Percentiles rank a stretch among this genome's conserved stretches.
Conservation (phyloP, 352 stramenopile genomes). For the Pythium aquatile region DNA sequence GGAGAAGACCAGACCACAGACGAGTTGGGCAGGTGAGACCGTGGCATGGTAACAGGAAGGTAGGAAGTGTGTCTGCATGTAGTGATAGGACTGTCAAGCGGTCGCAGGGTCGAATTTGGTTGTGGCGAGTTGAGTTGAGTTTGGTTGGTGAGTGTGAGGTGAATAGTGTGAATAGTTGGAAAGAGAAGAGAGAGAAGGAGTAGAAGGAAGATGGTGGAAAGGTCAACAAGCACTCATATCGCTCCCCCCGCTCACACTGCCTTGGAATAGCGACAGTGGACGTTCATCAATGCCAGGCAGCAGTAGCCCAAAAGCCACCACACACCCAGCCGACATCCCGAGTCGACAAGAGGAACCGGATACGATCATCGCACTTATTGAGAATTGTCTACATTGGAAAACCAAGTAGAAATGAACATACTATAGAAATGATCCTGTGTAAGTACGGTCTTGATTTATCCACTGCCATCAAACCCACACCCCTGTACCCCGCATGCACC, state of each 20-base stretch:
- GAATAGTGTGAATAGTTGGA: too few species aligned
- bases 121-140: too few species aligned
- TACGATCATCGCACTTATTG: conserved; percentile 2
- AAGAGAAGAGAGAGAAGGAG: neutral
- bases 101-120: too few species aligned
- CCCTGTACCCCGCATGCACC: neutral
- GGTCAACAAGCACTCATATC: conserved; percentile 7
- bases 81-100: too few species aligned
- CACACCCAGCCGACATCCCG: neutral
- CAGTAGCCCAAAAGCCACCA: neutral
- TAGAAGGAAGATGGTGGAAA: neutral
- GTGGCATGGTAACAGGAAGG: too few species aligned
- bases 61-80: too few species aligned
- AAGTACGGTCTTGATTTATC: conserved; percentile 5
- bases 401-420: conserved; percentile 19
- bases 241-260: conserved; percentile 6
- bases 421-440: conserved; percentile 21
- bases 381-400: conserved; percentile 18
- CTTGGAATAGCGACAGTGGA: conserved; percentile 11
- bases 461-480: neutral
- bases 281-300: conserved; percentile 5
- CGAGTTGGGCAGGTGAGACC: too few species aligned
- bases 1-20: too few species aligned
- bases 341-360: conserved; percentile 3
- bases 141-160: too few species aligned